A percentile compares a stretch with the other conserved stretches of the same genome.
phyloP scores from a whole-genome alignment of 352 stramenopile genomes.

The Pythium apleroticum region DNA sequence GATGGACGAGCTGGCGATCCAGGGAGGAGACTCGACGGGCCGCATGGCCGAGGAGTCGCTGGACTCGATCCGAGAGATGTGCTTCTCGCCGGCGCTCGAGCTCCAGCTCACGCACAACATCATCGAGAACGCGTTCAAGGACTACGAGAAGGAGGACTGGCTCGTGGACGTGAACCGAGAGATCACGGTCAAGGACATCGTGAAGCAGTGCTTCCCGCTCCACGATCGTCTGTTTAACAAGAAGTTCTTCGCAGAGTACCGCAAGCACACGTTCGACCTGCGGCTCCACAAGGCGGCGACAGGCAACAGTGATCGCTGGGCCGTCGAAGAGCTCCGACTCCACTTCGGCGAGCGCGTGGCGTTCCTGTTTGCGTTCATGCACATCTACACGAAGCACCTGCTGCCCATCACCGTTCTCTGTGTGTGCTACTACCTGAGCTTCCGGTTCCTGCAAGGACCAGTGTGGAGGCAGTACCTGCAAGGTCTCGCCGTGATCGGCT shows the following conservation, averaged over 20 bases:
- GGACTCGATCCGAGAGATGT: constrained; percentile 79
- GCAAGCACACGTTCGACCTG: constrained; percentile 77
- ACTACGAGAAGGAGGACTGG: constrained; percentile 89
- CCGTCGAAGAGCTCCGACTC: constrained; percentile 81
- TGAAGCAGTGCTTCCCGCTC: constrained; percentile 81
- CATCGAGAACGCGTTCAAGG: constrained; percentile 82
- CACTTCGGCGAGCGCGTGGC: constrained; percentile 89
- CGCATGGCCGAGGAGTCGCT: constrained; percentile 77
- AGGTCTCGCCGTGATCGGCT: constrained; percentile 62
- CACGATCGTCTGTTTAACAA: constrained; percentile 87
- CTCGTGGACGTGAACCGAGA: constrained; percentile 85
- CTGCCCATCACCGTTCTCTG: constrained; percentile 63
- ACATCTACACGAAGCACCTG: constrained; percentile 89
- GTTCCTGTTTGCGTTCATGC: constrained; percentile 89
- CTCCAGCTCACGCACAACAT: constrained; percentile 89
- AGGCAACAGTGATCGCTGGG: constrained; percentile 83
- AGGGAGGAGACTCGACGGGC: constrained; percentile 61
- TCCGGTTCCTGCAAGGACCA: constrained; percentile 53
- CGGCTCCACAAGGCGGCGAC: constrained; percentile 62
- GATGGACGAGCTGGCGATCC: constrained; percentile 82
- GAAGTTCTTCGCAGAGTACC: constrained; percentile 87
- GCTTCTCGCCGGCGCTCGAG: constrained; percentile 82
- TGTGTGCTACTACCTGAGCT: constrained; percentile 76
- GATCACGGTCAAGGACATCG: constrained; percentile 70
- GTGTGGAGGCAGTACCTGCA: constrained; percentile 78